These are phyloP conservation scores for Hippophae tibetana DNA, from an alignment of 306 rosid species.

Conservation along the genomic window DNA sequence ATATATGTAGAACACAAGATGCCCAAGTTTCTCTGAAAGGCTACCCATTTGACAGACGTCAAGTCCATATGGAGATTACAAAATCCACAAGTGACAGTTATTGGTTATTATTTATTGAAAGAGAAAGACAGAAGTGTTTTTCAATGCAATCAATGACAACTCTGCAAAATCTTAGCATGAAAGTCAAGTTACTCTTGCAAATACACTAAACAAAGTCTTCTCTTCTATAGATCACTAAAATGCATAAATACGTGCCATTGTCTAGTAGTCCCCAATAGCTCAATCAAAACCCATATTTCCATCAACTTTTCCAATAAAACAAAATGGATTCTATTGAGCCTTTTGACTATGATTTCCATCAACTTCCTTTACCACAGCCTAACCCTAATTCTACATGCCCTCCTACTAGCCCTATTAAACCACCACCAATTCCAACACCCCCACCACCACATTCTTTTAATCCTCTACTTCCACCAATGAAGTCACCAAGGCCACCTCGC, in stretches of 20 bases:
- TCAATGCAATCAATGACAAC: slow-evolving; percentile 18
- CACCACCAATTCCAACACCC: slow-evolving; percentile 3
- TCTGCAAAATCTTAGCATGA: slow-evolving; percentile 16
- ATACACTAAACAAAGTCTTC: slow-evolving; percentile 3
- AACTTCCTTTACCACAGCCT: slow-evolving; percentile 17
- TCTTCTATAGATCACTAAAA: neutral
- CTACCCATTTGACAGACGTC: too few species aligned
- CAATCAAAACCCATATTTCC: neutral
- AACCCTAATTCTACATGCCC: slow-evolving; percentile 10
- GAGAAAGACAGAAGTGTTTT: slow-evolving; percentile 9
- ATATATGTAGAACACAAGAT: too few species aligned
- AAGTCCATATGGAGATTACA: too few species aligned
- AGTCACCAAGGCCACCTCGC: slow-evolving; percentile 13
- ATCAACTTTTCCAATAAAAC: neutral
- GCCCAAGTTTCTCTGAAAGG: too few species aligned
- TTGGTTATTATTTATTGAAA: too few species aligned
- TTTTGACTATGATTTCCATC: slow-evolving; percentile 7
- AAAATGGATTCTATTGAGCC: slow-evolving; percentile 13
- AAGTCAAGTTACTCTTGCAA: slow-evolving; percentile 21
- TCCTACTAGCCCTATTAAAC: slow-evolving; percentile 7
- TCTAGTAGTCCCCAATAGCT: slow-evolving; percentile 6
- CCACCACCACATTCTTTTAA: neutral
- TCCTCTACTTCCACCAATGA: neutral
- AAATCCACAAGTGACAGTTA: too few species aligned
- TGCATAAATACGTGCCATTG: neutral